These are phyloP conservation scores for Candida morakotiae DNA, from an alignment of 805 yeast genomes.

Conservation along the genomic window DNA sequence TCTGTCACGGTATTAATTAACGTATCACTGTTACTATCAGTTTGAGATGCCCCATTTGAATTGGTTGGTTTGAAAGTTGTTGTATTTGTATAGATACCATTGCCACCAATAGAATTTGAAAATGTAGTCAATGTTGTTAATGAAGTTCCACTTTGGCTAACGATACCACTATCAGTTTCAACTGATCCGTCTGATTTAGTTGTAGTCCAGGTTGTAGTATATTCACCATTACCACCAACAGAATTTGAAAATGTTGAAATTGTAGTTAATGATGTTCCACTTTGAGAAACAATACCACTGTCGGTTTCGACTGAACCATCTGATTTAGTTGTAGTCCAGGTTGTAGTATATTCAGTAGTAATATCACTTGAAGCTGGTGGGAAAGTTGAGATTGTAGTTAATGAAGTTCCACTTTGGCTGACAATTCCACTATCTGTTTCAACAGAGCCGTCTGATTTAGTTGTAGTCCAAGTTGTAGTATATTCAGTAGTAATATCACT, in stretches of 20 bases:
- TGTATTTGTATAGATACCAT: slow-evolving; percentile 7
- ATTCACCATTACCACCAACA: slow-evolving; percentile 2
- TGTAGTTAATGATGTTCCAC: slow-evolving; percentile 16
- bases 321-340: slow-evolving; percentile 11
- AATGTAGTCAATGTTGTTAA: slow-evolving; percentile 2
- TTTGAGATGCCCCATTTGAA: slow-evolving; percentile 5
- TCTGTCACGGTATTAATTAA: slow-evolving; percentile 13
- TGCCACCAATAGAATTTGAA: neutral
- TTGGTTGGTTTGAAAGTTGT: slow-evolving; percentile 12
- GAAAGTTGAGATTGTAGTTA: slow-evolving; percentile 3
- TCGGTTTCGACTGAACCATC: slow-evolving; percentile 11
- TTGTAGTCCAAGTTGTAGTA: slow-evolving; percentile 11
- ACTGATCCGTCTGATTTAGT: slow-evolving; percentile 11
- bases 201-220: slow-evolving; percentile 13
- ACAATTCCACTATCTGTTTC: slow-evolving; percentile 17
- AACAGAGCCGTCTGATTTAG: slow-evolving; percentile 11
- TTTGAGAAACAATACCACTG: slow-evolving; percentile 14
- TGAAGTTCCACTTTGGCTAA: slow-evolving; percentile 3
- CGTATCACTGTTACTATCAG: slow-evolving; percentile 10
- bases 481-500: slow-evolving; percentile 4
- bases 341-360: slow-evolving; percentile 1
- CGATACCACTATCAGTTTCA: slow-evolving; percentile 12
- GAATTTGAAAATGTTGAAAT: slow-evolving; percentile 8
- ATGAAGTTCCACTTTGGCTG: slow-evolving; percentile 1
- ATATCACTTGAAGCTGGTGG: neutral